Percentiles rank a stretch among this genome's conserved stretches.
phyloP scores from a whole-genome alignment of 2,329 filamentous ascomycete species.

The Cladophialophora chaetospira region DNA sequence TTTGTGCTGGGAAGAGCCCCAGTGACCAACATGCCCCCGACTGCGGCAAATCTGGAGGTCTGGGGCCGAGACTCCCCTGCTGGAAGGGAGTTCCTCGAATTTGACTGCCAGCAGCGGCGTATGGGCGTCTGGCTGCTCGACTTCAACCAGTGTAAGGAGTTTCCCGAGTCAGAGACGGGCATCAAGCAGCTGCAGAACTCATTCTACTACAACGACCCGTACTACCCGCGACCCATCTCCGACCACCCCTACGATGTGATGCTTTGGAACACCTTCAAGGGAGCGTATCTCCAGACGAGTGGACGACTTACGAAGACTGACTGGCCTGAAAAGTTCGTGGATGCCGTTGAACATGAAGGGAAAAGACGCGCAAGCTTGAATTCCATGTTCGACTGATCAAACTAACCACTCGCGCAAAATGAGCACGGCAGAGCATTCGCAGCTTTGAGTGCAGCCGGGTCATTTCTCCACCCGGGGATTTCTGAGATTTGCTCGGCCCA shows the following conservation, averaged over 20 bases:
- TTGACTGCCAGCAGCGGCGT: no score
- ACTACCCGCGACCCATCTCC: conserved; percentile 39
- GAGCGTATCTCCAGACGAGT: conserved; percentile 33
- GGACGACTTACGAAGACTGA: background rate
- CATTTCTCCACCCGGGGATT: conserved; percentile 2
- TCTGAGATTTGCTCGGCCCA: background rate
- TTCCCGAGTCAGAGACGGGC: conserved; percentile 46
- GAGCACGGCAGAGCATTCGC: background rate
- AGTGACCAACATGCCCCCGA: background rate
- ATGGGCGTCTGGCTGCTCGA: conserved; percentile 57
- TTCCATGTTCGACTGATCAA: background rate
- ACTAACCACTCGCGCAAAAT: background rate
- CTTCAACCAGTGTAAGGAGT: conserved; percentile 46
- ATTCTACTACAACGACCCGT: conserved; percentile 57
- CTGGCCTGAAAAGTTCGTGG: conserved; percentile 10
- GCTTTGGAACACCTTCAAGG: conserved; percentile 36
- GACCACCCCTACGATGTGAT: conserved; percentile 8
- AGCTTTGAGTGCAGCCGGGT: background rate
- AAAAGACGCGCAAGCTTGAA: background rate
- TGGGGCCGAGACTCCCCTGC: no score
- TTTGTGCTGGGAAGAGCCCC: conserved; percentile 50
- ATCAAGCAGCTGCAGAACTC: conserved; percentile 46
- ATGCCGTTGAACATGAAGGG: conserved; percentile 1
- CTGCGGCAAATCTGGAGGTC: no score
- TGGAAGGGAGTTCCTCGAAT: no score